Evolutionary conservation across 2,329 filamentous ascomycete species (phyloP).

Genomic region (Penicillium crustosum): DNA sequence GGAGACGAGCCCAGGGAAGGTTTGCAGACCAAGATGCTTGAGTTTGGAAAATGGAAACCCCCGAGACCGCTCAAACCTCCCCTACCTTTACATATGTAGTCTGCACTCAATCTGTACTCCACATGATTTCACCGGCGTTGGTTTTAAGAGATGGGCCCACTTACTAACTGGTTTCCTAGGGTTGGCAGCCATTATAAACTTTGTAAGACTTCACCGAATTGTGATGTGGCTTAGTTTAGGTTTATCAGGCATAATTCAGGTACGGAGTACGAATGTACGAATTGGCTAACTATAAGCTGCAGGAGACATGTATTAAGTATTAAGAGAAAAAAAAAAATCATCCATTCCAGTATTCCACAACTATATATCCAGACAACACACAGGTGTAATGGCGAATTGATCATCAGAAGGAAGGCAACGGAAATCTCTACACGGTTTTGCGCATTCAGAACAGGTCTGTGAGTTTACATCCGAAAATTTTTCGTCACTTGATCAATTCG

Average conservation of each 20-base stretch:
- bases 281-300: neutral
- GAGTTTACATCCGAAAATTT: slow-evolving; percentile 95
- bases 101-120: neutral
- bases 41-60: neutral
- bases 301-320: neutral
- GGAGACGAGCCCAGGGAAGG: neutral
- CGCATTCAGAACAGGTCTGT: slow-evolving; percentile 80
- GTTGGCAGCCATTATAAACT: neutral
- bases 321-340: neutral
- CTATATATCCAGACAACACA: slow-evolving; percentile 7
- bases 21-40: neutral
- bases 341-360: slow-evolving; percentile 21
- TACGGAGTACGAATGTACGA: no score
- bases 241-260: neutral
- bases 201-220: neutral
- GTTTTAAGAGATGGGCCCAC: no score
- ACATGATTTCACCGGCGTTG: neutral
- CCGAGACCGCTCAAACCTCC: neutral
- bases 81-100: neutral
- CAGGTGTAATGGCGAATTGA: slow-evolving; percentile 20
- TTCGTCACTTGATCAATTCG: slow-evolving; percentile 63
- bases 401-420: slow-evolving; percentile 99
- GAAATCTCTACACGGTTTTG: slow-evolving; percentile 96
- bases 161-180: neutral
- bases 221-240: neutral